phyloP scores from a whole-genome alignment of 768 basidiomycete genomes.

The Wakefieldia striispora region DNA sequence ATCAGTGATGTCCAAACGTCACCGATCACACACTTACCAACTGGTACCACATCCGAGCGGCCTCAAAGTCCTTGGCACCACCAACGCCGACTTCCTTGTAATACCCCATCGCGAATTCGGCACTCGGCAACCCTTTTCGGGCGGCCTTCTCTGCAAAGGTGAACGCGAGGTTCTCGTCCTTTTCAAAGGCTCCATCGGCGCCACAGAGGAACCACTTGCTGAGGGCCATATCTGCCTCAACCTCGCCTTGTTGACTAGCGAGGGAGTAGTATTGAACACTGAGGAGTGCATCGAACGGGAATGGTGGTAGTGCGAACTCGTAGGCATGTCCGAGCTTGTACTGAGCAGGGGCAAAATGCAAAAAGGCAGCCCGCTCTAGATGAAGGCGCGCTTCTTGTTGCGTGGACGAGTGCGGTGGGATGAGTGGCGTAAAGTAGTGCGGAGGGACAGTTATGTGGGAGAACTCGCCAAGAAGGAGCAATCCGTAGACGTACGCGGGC shows the following conservation, averaged over 20 bases:
- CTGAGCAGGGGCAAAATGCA: conserved; percentile 82
- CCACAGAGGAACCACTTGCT: conserved; percentile 98
- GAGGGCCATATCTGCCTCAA: conserved; percentile 95
- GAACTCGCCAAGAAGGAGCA: conserved; percentile 84
- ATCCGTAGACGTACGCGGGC: conserved; percentile 85
- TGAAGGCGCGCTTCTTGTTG: conserved; percentile 67
- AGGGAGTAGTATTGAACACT: conserved; percentile 88
- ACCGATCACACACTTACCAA: conserved; percentile 38
- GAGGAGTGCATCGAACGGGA: conserved; percentile 83
- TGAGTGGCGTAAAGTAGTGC: conserved; percentile 50
- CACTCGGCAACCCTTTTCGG: conserved; percentile 68
- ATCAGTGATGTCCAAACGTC: background rate
- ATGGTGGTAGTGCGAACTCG: conserved; percentile 85
- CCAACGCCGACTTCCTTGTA: conserved; percentile 93
- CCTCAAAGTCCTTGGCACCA: conserved; percentile 55
- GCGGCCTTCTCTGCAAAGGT: conserved; percentile 91
- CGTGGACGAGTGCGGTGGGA: conserved; percentile 48
- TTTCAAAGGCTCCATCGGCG: conserved; percentile 70
- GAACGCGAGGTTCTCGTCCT: conserved; percentile 81
- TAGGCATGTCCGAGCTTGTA: conserved; percentile 92
- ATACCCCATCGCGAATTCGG: conserved; percentile 96
- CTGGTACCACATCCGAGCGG: conserved; percentile 77
- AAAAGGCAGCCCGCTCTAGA: conserved; percentile 82
- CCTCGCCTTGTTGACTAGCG: conserved; percentile 81
- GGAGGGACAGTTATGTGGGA: conserved; percentile 55